phyloP scores from a whole-genome alignment of 1,284 basidiomycete genomes.

The Wallemia ichthyophaga region DNA sequence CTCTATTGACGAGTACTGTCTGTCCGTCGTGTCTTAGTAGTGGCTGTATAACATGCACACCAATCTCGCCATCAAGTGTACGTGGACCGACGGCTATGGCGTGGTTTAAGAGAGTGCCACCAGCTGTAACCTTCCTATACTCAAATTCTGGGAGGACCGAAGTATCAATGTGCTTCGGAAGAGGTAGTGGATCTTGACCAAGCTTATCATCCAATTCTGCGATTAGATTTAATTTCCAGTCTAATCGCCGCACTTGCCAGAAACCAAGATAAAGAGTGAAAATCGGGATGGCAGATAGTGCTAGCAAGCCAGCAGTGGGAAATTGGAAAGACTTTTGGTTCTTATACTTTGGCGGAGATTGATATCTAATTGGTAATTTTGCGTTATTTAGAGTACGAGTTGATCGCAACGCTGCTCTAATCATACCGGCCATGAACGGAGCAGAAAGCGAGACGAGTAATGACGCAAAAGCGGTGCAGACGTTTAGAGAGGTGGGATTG shows the following conservation, averaged over 20 bases:
- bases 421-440: too few species aligned
- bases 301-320: neutral
- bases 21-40: slow-evolving; percentile 36
- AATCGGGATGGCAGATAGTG: neutral
- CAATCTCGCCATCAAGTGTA: slow-evolving; percentile 56
- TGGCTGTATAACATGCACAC: slow-evolving; percentile 63
- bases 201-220: slow-evolving; percentile 83
- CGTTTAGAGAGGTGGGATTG: neutral
- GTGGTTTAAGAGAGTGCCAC: slow-evolving; percentile 42
- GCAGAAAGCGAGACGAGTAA: neutral
- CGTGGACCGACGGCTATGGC: slow-evolving; percentile 62
- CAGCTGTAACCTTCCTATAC: slow-evolving; percentile 51
- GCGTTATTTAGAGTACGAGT: too few species aligned
- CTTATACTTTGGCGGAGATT: neutral
- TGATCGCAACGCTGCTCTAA: too few species aligned
- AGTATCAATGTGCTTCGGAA: slow-evolving; percentile 54
- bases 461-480: neutral
- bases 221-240: slow-evolving; percentile 72
- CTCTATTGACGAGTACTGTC: slow-evolving; percentile 55
- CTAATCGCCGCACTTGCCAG: neutral
- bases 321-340: neutral
- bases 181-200: slow-evolving; percentile 37
- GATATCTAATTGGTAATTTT: too few species aligned
- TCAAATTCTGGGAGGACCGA: slow-evolving; percentile 48
- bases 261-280: neutral